Evolutionary conservation across 2,329 filamentous ascomycete genomes (phyloP), one percentile per base, ranked within the genome.

Genomic region (Aureobasidium leucospermi): DNA sequence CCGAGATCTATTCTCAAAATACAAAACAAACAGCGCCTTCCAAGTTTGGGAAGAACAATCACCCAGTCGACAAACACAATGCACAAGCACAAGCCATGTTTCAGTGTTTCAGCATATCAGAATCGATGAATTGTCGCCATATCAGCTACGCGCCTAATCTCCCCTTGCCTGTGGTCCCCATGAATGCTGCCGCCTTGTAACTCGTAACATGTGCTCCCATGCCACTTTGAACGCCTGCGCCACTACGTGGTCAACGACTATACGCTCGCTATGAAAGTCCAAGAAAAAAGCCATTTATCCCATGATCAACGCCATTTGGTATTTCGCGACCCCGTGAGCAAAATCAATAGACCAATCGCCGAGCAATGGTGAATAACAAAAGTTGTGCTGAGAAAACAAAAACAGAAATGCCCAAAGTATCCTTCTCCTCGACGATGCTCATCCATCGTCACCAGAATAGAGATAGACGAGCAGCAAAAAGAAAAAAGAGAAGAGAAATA

Each of bases 301-400:
- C 55, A 48, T 48, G 43, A 47, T 48, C 55, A 48, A 58, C 55
- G 55, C 55, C 55, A 41, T 58, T 56, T 57, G 53, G 41, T 57
- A 57, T 57, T 57, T 32, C 41, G 51, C 39, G n/a, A 19, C 29
- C 41, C 52, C 55, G 23, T 58, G 42, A 39, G 55, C 52, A 41
- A 46, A 56, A 39, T 32, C 55, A 48, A 39, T 38, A 39, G 42
- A 58, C 46, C 57, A 59, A 51, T 52, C 46, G 51, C 42, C 36
- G 46, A 49, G 47, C 57, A 46, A 59, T 32, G 57, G n/a, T 34
- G 29, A 43, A 31, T 6, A 51, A 38, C 19, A 31, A 31, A 41
- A 41, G n/a, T 6, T n/a, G 36, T 39, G 19, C 6, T 36, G 23
- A 52, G 34, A 32, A 36, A 45, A 47, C 43, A 28, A 51, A 31